Conservation (phyloP, 108 stramenopile genomes). For the Phaeodactylum tricornutum region DNA sequence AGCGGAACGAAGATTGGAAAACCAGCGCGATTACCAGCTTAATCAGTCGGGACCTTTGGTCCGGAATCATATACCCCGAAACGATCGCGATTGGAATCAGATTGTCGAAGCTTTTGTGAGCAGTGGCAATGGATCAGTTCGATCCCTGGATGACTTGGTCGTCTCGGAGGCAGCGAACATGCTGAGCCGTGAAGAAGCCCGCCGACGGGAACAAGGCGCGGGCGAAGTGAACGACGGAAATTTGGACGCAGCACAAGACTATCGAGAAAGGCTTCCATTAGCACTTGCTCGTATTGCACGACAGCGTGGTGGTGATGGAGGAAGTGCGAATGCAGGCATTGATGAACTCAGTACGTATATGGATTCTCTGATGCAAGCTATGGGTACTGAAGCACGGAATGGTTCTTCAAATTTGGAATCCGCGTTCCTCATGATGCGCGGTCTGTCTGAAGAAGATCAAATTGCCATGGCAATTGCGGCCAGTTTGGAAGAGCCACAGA, state of each 20-base stretch:
- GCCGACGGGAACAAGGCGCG: not conserved
- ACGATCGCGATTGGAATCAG: slow-evolving; percentile 32
- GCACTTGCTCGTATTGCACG: slow-evolving; percentile 3
- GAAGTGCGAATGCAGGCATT: not conserved
- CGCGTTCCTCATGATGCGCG: slow-evolving; percentile 43
- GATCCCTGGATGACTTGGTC: slow-evolving; percentile 50
- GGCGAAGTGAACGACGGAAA: not conserved
- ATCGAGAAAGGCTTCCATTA: slow-evolving; percentile 1
- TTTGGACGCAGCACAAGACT: slow-evolving; percentile 1
- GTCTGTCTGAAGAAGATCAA: slow-evolving; percentile 72
- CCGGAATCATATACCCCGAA: slow-evolving; percentile 1
- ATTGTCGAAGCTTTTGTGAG: slow-evolving; percentile 28
- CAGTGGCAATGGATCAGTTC: slow-evolving; percentile 13
- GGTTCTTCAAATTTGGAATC: slow-evolving; percentile 5
- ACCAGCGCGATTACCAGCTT: slow-evolving; percentile 41
- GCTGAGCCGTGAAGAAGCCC: slow-evolving; percentile 31
- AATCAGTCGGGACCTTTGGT: not conserved
- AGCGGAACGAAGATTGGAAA: slow-evolving; percentile 46
- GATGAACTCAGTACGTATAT: too few species aligned
- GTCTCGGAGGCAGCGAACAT: slow-evolving; percentile 66
- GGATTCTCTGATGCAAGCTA: too few species aligned
- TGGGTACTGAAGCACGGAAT: slow-evolving; percentile 6
- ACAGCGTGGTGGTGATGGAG: slow-evolving; percentile 6
- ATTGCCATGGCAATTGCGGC: slow-evolving; percentile 80
- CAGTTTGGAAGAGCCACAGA: slow-evolving; percentile 44